Evolutionary conservation across 345 rosid genomes (phyloP).

Genomic region (Geranium brycei): DNA sequence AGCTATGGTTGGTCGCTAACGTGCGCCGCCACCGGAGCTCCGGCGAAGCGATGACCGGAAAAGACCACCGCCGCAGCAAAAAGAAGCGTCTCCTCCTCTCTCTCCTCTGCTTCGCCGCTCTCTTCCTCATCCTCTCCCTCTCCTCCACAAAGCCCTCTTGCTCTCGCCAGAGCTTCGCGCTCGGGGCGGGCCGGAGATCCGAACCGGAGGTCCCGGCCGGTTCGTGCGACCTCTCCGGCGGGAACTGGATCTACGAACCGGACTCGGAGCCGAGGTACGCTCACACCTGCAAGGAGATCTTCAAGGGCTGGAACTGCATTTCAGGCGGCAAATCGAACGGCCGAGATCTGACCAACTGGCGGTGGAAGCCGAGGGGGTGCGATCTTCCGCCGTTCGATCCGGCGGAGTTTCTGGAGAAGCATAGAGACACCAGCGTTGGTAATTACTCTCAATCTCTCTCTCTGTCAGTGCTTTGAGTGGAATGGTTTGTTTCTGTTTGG

Average conservation of each 20-base stretch:
- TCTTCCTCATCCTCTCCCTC: slow-evolving; percentile 33
- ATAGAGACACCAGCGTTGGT: slow-evolving; percentile 66
- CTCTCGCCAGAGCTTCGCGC: slow-evolving; percentile 6
- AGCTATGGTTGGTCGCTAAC: not conserved
- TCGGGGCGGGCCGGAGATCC: not conserved
- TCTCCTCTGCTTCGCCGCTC: slow-evolving; percentile 41
- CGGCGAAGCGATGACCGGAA: slow-evolving; percentile 3
- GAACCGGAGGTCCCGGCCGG: not conserved
- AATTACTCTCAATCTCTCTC: slow-evolving; percentile 10
- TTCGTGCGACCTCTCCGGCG: slow-evolving; percentile 50
- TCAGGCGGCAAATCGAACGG: slow-evolving; percentile 57
- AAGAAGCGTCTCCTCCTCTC: slow-evolving; percentile 39
- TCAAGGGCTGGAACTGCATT: slow-evolving; percentile 88
- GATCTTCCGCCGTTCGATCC: slow-evolving; percentile 58
- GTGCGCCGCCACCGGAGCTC: not conserved
- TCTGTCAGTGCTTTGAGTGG: not conserved
- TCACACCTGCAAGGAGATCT: slow-evolving; percentile 69
- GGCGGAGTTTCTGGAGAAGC: slow-evolving; percentile 30
- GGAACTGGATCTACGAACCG: slow-evolving; percentile 68
- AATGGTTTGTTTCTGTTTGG: no score
- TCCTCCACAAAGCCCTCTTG: slow-evolving; percentile 15
- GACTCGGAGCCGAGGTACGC: slow-evolving; percentile 30
- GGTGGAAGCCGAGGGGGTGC: slow-evolving; percentile 69
- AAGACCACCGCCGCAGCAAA: slow-evolving; percentile 42
- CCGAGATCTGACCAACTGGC: slow-evolving; percentile 52